Conservation (phyloP, 257 asterid species). For the Penstemon davidsonii region DNA sequence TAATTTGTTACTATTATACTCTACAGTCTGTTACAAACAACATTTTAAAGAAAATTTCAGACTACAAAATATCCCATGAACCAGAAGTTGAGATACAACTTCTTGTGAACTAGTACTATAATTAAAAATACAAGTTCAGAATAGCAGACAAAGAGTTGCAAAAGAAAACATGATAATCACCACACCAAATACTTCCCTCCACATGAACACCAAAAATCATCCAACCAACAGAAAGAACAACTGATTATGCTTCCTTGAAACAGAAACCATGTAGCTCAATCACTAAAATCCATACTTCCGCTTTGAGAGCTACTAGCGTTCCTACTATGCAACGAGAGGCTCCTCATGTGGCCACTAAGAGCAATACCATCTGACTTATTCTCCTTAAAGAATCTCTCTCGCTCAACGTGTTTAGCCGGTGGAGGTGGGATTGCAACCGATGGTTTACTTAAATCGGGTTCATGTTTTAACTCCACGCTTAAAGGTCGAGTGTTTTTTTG, state of each 20-base stretch:
- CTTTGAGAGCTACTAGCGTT: slow-evolving; percentile 73
- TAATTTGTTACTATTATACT: too few relatives aligned
- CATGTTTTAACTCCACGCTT: slow-evolving; percentile 33
- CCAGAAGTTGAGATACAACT: slow-evolving; percentile 22
- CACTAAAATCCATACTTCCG: slow-evolving; percentile 74
- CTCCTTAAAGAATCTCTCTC: slow-evolving; percentile 83
- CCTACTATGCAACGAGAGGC: slow-evolving; percentile 83
- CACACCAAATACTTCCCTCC: slow-evolving; percentile 18
- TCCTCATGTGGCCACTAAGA: slow-evolving; percentile 55
- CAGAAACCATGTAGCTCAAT: slow-evolving; percentile 31
- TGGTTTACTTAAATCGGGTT: slow-evolving; percentile 29
- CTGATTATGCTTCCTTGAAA: slow-evolving; percentile 5
- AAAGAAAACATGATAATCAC: slow-evolving; percentile 13
- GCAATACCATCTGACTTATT: slow-evolving; percentile 58
- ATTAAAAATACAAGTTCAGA: slow-evolving; percentile 23
- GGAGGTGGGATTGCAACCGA: slow-evolving; percentile 82
- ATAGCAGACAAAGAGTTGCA: slow-evolving; percentile 8
- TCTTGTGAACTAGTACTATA: slow-evolving; percentile 4
- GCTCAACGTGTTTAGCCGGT: slow-evolving; percentile 86
- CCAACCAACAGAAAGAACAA: slow-evolving; percentile 24
- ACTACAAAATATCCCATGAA: slow-evolving; percentile 24
- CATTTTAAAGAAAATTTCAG: slow-evolving; percentile 23
- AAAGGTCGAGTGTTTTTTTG: slow-evolving; percentile 36
- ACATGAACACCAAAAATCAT: slow-evolving; percentile 19
- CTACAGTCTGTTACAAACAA: not conserved